Base-by-base conservation (phyloP, 2,329 filamentous ascomycete species). In the Colletotrichum zoysiae region DNA sequence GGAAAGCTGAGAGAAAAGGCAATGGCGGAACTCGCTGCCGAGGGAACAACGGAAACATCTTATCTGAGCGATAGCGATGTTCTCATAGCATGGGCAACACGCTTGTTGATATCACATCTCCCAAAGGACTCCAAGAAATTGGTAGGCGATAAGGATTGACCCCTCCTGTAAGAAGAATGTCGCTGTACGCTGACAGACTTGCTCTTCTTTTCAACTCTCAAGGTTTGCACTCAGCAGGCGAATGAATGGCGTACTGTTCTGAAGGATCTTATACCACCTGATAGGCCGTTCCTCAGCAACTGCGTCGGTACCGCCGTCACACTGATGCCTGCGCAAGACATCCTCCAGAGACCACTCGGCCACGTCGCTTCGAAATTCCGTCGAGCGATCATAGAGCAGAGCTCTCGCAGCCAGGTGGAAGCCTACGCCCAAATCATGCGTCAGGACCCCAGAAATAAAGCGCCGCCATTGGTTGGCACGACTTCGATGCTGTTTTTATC, bases 391-490 rank as follows among this genome's bases (percentile, higher is more conserved):
- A 33, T 20, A 12, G 42, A 58, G 8, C 63, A 66, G 40, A 30
- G 63, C 53, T 38, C 63, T 14, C 42, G 53, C 12, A 42, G 50
- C 40, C 55, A 66, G 20, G 23, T 66, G 9, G 63, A 66, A 40
- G 42, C 63, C 12, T 66, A 66, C 8, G n/a, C 53, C 12, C 40
- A 30, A 18, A 16, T 66, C 2, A 20, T 66, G 20, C 53, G 63
- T 0, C 40, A 40, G 3, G 63, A 66, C 11, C 44, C 63, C 69
- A 11, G 72, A 75, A 35, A 76, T 76, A 76, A 77, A 5, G 68
- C 76, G 26, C 75, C 79, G 1, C 77, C 79, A 0, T 75, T 81
- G 40, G 80, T 82, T 55, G 80, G 80, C 9, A 75, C 78, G 14
- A 69, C 74, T 33, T 74, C 73, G n/a, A 82, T 81, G 80, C 75